Evolutionary conservation across 345 rosid genomes (phyloP).

Genomic region (Rhizophora mangle): DNA sequence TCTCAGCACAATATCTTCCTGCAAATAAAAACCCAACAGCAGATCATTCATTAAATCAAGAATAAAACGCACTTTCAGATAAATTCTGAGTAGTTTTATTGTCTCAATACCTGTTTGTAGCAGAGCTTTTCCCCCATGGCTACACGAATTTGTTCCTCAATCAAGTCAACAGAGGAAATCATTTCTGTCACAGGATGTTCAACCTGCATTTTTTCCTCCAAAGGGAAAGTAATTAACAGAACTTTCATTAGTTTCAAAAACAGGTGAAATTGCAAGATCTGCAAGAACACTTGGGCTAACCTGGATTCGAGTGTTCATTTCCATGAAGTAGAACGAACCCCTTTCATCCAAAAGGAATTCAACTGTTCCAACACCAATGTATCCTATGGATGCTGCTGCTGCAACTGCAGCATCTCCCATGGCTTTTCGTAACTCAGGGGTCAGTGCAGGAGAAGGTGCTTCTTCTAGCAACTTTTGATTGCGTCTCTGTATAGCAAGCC

Average conservation of each 20-base stretch:
- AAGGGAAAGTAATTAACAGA: constrained; percentile 11
- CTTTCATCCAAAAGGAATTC: constrained; percentile 99
- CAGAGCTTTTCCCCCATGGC: constrained; percentile 95
- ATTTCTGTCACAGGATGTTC: constrained; percentile 99
- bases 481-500: constrained; percentile 62
- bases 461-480: constrained; percentile 95
- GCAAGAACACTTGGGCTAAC: constrained; percentile 28
- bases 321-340: constrained; percentile 98
- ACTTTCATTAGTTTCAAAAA: constrained; percentile 1
- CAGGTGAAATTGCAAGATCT: background rate
- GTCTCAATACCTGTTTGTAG: constrained; percentile 63
- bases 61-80: background rate
- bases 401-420: constrained; percentile 99
- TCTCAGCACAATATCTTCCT: constrained; percentile 93
- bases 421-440: constrained; percentile 88
- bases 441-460: constrained; percentile 98
- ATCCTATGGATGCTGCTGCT: constrained; percentile 99
- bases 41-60: background rate
- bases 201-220: constrained; percentile 46
- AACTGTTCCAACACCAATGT: constrained; percentile 93
- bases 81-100: constrained; percentile 5
- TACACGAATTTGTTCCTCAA: constrained; percentile 96
- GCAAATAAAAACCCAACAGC: constrained; percentile 16
- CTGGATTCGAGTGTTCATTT: constrained; percentile 99
- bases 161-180: constrained; percentile 95